phyloP scores from a whole-genome alignment of 2,329 filamentous ascomycete species.

The Gyromitra esculenta region DNA sequence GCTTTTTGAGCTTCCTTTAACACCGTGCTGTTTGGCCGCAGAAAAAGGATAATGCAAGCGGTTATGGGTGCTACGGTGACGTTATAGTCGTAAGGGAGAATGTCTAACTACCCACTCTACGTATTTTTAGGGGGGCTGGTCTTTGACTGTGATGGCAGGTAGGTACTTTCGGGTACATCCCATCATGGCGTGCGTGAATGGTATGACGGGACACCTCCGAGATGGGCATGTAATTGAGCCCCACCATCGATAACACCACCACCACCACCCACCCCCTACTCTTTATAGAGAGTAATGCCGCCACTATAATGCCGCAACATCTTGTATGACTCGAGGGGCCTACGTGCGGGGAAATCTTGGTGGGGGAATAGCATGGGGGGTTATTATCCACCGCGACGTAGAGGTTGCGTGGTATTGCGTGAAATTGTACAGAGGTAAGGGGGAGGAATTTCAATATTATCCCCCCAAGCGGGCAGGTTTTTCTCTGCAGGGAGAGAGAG shows the following conservation, averaged over 20 bases:
- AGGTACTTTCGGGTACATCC: constrained; percentile 29
- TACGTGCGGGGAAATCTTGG: constrained; percentile 44
- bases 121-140: neutral
- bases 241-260: constrained; percentile 32
- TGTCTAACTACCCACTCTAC: neutral
- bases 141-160: constrained; percentile 19
- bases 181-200: constrained; percentile 6
- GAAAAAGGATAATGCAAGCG: constrained; percentile 28
- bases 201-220: neutral
- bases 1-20: constrained; percentile 32
- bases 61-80: constrained; percentile 1
- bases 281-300: neutral
- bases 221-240: constrained; percentile 20
- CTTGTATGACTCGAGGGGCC: constrained; percentile 39
- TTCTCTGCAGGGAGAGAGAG: neutral
- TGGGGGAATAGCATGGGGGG: constrained; percentile 21
- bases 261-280: neutral
- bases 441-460: constrained; percentile 18
- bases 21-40: constrained; percentile 36
- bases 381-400: constrained; percentile 45
- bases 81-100: constrained; percentile 17
- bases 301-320: constrained; percentile 35
- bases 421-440: constrained; percentile 25
- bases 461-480: constrained; percentile 21
- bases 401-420: constrained; percentile 36